phyloP scores from a whole-genome alignment of 2,329 filamentous ascomycete genomes.

The Arthrobotrys musiformis region DNA sequence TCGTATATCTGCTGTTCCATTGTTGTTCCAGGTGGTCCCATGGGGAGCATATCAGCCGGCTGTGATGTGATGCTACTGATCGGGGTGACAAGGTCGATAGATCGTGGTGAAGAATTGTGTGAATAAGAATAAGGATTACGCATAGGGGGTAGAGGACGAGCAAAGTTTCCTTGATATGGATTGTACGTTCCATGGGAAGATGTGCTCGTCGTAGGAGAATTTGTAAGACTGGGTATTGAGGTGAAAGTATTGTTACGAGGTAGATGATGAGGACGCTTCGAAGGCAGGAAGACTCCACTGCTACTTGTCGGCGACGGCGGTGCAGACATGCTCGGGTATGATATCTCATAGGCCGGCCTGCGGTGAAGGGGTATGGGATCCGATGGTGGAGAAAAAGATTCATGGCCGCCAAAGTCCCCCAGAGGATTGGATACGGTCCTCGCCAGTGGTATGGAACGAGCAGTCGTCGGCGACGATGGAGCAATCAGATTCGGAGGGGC shows the following conservation, averaged over 20 bases:
- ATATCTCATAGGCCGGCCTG: conserved; percentile 41
- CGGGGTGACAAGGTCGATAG: conserved; percentile 60
- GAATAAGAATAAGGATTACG: conserved; percentile 58
- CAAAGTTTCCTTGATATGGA: conserved; percentile 53
- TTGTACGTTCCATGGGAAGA: conserved; percentile 39
- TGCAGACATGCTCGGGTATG: conserved; percentile 50
- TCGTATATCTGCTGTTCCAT: conserved; percentile 53
- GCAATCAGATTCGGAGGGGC: conserved; percentile 52
- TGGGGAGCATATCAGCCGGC: conserved; percentile 28
- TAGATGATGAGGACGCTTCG: conserved; percentile 56
- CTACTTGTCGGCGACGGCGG: conserved; percentile 51
- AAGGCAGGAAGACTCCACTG: conserved; percentile 36
- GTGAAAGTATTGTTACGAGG: conserved; percentile 56
- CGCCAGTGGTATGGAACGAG: conserved; percentile 40
- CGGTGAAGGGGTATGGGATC: conserved; percentile 52
- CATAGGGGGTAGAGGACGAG: conserved; percentile 58
- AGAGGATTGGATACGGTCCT: conserved; percentile 39
- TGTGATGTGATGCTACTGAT: conserved; percentile 54
- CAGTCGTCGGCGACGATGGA: conserved; percentile 51
- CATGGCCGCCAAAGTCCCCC: conserved; percentile 31
- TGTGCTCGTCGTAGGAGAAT: conserved; percentile 34
- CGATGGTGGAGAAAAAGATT: conserved; percentile 53
- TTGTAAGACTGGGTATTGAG: conserved; percentile 55
- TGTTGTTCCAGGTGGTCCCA: neutral
- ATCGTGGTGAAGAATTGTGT: conserved; percentile 58